Percentiles rank a stretch among this genome's conserved stretches.
These are phyloP conservation scores for Odontarrhena argentea DNA, from an alignment of 345 rosid genomes.

Conservation along the genomic window DNA sequence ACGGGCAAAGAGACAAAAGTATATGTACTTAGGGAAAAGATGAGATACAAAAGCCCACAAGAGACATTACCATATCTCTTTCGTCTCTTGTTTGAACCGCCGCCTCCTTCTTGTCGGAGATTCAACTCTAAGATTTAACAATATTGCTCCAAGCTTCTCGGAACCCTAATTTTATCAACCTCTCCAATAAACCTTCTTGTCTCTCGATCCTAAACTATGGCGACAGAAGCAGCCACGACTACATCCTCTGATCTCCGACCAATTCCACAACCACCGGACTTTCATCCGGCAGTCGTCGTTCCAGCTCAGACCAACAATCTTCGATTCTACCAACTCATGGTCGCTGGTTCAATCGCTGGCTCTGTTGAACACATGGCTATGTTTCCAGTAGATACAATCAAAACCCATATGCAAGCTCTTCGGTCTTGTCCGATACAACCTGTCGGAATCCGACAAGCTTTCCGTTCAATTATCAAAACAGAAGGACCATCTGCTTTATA, in stretches of 20 bases:
- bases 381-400: conserved; percentile 97
- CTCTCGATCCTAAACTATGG: conserved; percentile 42
- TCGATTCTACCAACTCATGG: conserved; percentile 89
- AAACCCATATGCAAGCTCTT: conserved; percentile 97
- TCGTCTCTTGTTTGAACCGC: conserved; percentile 21
- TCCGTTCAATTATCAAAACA: conserved; percentile 67
- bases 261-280: conserved; percentile 63
- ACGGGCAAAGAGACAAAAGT: not conserved
- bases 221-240: conserved; percentile 70
- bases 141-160: conserved; percentile 24
- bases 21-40: not conserved
- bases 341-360: conserved; percentile 95
- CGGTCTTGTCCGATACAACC: conserved; percentile 89
- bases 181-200: not conserved
- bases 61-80: too few relatives aligned
- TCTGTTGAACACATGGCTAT: conserved; percentile 95
- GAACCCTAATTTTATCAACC: conserved; percentile 30
- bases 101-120: conserved; percentile 42
- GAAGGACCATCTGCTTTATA: conserved; percentile 77
- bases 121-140: conserved; percentile 27
- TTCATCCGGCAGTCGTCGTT: conserved; percentile 51
- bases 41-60: conserved; percentile 3
- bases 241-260: conserved; percentile 67
- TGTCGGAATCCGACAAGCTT: conserved; percentile 70
- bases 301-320: conserved; percentile 60